Base-by-base conservation (phyloP, 768 basidiomycete species). In the Hericium coralloides region DNA sequence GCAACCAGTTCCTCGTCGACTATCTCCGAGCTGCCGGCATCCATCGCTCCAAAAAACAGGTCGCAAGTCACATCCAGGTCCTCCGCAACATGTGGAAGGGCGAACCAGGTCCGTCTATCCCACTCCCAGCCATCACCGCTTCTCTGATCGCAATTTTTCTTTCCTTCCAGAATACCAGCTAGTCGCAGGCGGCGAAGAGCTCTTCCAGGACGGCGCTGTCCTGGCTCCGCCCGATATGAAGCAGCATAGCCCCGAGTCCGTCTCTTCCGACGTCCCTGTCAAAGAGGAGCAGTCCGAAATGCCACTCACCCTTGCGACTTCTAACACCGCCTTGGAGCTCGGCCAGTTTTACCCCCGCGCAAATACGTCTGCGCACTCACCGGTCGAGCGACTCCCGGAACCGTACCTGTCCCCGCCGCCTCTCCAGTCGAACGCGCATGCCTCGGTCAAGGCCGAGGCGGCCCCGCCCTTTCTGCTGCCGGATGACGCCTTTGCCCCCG, bases 21-120 rank as follows among this genome's bases (percentile, higher is more conserved):
- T 85, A 87, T 65, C 80, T 92, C 58, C 76, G 83, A 55, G 83
- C 81, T 61, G 73, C 76, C 38, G 85, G 84, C 55, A 80, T 92
- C 66, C 77, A 77, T 25, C 83, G 89, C 43, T 79, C 87, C 48
- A 91, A 91, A 77, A 91, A 92, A 69, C 89, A 92, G 69, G 89
- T 92, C 61, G 89, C 89, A n/a, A 88, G 85, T 69, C 89, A 92
- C 65, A 87, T 92, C 53, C 89, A 92, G 66, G 89, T 90, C 56
- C 69, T 89, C 55, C 75, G 88, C 52, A 91, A 91, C 66, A 91
- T 91, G 89, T 90, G 87, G 88, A 89, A 89, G 68, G 89, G 87
- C 22, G 82, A 87, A 58, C 78, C 83, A 74, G 84, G 89, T 87
- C 57, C 37, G 74, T 62, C 17, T 26, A n/a, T 41, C 38, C 7